Conservation (phyloP, 2,329 filamentous ascomycete species). For the Fusarium hainanense region DNA sequence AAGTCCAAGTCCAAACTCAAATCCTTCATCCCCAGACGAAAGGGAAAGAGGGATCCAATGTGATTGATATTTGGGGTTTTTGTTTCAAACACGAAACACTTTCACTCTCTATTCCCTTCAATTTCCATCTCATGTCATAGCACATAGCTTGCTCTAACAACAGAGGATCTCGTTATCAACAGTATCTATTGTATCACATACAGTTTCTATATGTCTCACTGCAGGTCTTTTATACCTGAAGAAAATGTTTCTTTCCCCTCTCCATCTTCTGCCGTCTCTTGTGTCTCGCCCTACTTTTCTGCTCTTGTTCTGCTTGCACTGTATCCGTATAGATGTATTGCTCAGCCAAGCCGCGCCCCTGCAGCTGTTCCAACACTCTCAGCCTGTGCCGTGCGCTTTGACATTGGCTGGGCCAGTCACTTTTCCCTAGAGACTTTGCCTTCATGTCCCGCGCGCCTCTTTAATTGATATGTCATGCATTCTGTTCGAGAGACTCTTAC, state of each 20-base stretch:
- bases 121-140: background rate
- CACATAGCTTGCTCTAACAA: background rate
- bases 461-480: background rate
- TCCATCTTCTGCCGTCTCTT: background rate
- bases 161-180: background rate
- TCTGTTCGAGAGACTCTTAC: background rate
- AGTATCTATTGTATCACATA: background rate
- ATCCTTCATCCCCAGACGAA: background rate
- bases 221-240: constrained; percentile 3
- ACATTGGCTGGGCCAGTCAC: constrained; percentile 5
- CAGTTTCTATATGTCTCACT: constrained; percentile 18
- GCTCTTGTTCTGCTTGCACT: background rate
- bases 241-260: background rate
- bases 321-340: background rate
- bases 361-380: constrained; percentile 14
- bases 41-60: background rate
- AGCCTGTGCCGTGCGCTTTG: constrained; percentile 37
- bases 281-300: background rate
- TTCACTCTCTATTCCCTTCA: background rate
- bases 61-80: background rate
- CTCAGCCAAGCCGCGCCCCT: constrained; percentile 21
- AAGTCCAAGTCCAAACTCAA: background rate
- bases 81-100: background rate
- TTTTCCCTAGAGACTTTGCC: background rate
- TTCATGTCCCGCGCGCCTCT: background rate